phyloP scores from a whole-genome alignment of 1,284 basidiomycete species.

The Trametes pubescens region DNA sequence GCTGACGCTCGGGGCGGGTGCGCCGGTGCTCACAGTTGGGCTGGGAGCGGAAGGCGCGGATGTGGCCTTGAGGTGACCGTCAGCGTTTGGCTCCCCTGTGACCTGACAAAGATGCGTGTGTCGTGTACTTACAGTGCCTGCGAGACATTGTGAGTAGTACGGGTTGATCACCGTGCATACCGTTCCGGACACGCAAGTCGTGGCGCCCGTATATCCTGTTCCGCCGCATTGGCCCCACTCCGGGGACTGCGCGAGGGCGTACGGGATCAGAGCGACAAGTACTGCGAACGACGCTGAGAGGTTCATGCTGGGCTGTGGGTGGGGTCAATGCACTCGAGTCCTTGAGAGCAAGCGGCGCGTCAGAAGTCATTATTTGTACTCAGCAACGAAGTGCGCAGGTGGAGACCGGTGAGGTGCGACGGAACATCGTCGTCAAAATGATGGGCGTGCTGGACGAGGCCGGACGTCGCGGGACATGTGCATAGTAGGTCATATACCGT shows the following conservation, averaged over 20 bases:
- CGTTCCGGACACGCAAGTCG: slow-evolving; percentile 46
- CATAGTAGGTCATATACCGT: background rate
- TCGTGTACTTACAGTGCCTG: slow-evolving; percentile 29
- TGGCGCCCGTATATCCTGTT: slow-evolving; percentile 46
- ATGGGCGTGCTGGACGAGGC: background rate
- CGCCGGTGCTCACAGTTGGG: slow-evolving; percentile 1
- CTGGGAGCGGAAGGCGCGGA: background rate
- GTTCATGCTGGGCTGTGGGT: slow-evolving; percentile 31
- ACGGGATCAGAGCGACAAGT: slow-evolving; percentile 41
- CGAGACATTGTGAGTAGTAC: slow-evolving; percentile 48
- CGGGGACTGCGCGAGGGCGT: slow-evolving; percentile 42
- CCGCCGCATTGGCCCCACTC: slow-evolving; percentile 50
- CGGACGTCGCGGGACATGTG: background rate
- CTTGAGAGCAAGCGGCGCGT: background rate
- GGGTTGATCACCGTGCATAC: slow-evolving; percentile 38
- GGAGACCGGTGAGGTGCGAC: background rate
- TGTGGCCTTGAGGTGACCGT: slow-evolving; percentile 1
- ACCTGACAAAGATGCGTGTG: too few species aligned
- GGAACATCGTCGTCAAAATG: slow-evolving; percentile 31
- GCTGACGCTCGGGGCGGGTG: slow-evolving; percentile 21
- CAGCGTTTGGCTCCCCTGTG: background rate
- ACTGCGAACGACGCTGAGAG: slow-evolving; percentile 39
- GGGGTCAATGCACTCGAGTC: background rate
- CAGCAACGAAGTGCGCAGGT: background rate
- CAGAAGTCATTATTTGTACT: background rate